Percentiles rank a stretch among this genome's conserved stretches.
Conservation (phyloP, 176 grass and related monocot genomes). For the barley (Hordeum vulgare) region DNA sequence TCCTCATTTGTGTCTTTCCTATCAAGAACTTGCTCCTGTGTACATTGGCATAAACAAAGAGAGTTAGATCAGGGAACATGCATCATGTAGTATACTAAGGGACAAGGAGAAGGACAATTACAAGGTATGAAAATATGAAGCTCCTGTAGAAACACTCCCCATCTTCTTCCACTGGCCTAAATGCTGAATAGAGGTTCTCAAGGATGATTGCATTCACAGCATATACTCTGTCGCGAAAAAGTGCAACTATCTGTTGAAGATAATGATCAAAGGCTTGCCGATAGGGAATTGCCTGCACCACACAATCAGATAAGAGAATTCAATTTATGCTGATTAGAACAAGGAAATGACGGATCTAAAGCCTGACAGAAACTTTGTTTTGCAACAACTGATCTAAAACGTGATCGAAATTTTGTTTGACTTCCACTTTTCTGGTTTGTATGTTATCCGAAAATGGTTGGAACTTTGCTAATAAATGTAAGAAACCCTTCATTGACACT, state of each 20-base stretch:
- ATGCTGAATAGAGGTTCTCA: background rate
- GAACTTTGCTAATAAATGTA: background rate
- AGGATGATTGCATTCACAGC: background rate
- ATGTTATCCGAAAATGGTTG: background rate
- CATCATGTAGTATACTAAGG: slow-evolving; percentile 3
- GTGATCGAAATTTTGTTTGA: background rate
- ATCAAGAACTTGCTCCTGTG: slow-evolving; percentile 38
- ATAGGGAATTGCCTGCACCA: slow-evolving; percentile 17
- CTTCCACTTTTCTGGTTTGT: background rate
- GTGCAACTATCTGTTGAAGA: background rate
- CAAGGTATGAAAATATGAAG: slow-evolving; percentile 43
- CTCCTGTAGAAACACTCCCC: slow-evolving; percentile 40
- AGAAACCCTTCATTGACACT: background rate
- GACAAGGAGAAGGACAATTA: background rate
- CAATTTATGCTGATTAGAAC: background rate
- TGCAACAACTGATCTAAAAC: background rate
- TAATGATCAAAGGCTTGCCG: background rate
- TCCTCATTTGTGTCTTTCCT: slow-evolving; percentile 19
- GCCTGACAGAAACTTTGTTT: background rate
- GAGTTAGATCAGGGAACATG: background rate
- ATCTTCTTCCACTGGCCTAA: slow-evolving; percentile 21
- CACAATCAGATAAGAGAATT: background rate
- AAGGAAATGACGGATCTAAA: background rate
- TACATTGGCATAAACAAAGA: background rate
- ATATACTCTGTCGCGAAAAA: no score